These are phyloP conservation scores for Wallacemonas sp. DNA, from an alignment of 208 protist species.

Conservation along the genomic window DNA sequence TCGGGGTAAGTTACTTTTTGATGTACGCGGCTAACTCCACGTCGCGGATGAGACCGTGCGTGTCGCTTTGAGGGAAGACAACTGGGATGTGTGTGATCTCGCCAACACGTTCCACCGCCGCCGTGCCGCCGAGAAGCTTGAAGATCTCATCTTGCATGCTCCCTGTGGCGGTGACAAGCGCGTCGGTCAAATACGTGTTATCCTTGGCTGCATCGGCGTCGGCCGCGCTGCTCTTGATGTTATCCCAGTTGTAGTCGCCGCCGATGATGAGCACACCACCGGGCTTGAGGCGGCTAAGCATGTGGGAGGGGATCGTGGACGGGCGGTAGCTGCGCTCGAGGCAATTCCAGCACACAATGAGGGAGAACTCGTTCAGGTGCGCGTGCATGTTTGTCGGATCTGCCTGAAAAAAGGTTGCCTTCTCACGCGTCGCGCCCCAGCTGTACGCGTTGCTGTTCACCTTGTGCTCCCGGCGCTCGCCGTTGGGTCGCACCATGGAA, in stretches of 20 bases:
- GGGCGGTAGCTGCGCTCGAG: slow-evolving; percentile 84
- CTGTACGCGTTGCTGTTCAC: slow-evolving; percentile 31
- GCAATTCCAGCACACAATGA: slow-evolving; percentile 89
- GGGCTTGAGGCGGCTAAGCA: slow-evolving; percentile 52
- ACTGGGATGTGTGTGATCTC: slow-evolving; percentile 52
- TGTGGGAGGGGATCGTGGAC: slow-evolving; percentile 60
- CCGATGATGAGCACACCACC: slow-evolving; percentile 82
- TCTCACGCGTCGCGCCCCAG: slow-evolving; percentile 63
- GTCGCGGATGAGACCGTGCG: slow-evolving; percentile 31
- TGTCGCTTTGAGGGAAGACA: slow-evolving; percentile 49
- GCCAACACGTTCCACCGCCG: slow-evolving; percentile 61
- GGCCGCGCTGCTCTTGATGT: slow-evolving; percentile 32
- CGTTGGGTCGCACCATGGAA: slow-evolving; percentile 20
- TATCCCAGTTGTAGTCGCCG: slow-evolving; percentile 56
- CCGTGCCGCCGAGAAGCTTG: slow-evolving; percentile 56
- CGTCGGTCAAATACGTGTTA: slow-evolving; percentile 47
- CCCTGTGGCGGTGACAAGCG: slow-evolving; percentile 18
- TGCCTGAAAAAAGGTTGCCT: slow-evolving; percentile 83
- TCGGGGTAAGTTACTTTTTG: slow-evolving; percentile 76
- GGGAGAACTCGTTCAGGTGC: slow-evolving; percentile 71
- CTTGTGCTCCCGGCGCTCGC: slow-evolving; percentile 24
- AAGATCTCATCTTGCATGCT: slow-evolving; percentile 52
- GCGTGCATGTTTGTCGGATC: slow-evolving; percentile 87
- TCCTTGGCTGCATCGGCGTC: slow-evolving; percentile 15
- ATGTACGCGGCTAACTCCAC: slow-evolving; percentile 57